phyloP scores from a whole-genome alignment of 2,329 filamentous ascomycete genomes.

The Pseudogymnoascus sp. region DNA sequence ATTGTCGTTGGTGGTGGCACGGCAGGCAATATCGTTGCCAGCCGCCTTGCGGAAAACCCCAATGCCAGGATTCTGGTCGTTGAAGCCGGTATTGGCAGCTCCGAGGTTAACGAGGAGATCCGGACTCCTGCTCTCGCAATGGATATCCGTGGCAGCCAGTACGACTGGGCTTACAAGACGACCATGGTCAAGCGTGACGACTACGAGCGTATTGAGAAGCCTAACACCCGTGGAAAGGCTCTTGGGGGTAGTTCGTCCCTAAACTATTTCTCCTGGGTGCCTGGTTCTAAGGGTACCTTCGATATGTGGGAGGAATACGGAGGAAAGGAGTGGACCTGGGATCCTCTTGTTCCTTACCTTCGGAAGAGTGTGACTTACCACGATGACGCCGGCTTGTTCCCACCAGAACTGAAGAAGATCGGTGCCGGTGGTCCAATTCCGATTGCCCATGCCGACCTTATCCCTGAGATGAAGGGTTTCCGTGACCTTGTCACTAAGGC shows the following conservation, averaged over 20 bases:
- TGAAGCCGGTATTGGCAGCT: constrained; percentile 34
- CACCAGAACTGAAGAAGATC: constrained; percentile 43
- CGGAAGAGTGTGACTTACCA: constrained; percentile 52
- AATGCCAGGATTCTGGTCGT: constrained; percentile 44
- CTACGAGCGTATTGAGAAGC: constrained; percentile 57
- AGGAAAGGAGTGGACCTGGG: constrained; percentile 50
- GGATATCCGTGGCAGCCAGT: constrained; percentile 47
- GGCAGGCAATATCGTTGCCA: constrained; percentile 51
- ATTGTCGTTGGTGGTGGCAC: constrained; percentile 59
- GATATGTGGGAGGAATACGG: constrained; percentile 44
- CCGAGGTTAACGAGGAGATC: constrained; percentile 45
- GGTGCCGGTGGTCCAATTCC: constrained; percentile 47
- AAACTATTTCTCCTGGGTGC: constrained; percentile 62
- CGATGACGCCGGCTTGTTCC: constrained; percentile 44
- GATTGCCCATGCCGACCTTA: constrained; percentile 48
- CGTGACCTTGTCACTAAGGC: constrained; percentile 44
- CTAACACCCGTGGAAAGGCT: constrained; percentile 44
- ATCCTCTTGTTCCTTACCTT: constrained; percentile 44
- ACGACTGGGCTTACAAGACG: constrained; percentile 58
- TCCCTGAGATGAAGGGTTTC: constrained; percentile 47
- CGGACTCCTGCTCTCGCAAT: constrained; percentile 49
- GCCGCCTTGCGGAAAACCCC: constrained; percentile 42
- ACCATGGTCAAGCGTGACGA: constrained; percentile 54
- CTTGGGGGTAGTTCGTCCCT: constrained; percentile 47
- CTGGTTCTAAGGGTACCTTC: constrained; percentile 51